phyloP scores from a whole-genome alignment of 2,329 filamentous ascomycete species.

The Paecilomyces sp. region DNA sequence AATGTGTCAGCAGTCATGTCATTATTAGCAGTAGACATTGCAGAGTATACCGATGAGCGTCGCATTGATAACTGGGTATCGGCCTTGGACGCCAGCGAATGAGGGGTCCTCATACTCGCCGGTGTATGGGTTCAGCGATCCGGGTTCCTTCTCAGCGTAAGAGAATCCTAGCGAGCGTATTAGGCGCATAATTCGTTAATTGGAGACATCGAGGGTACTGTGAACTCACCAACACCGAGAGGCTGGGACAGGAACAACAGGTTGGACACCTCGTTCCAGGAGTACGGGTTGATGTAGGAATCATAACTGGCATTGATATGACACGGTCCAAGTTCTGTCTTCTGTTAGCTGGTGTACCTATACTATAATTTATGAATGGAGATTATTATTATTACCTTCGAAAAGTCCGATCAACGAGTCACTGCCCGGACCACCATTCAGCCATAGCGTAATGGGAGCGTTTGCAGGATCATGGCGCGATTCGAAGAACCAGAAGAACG shows the following conservation, averaged over 20 bases:
- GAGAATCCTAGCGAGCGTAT: slow-evolving; percentile 22
- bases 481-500: slow-evolving; percentile 52
- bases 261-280: slow-evolving; percentile 54
- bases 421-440: slow-evolving; percentile 37
- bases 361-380: too few relatives aligned
- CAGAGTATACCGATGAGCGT: slow-evolving; percentile 32
- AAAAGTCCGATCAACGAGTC: slow-evolving; percentile 37
- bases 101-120: slow-evolving; percentile 40
- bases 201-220: neutral
- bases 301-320: slow-evolving; percentile 38
- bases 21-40: neutral
- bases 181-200: neutral
- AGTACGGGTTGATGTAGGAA: slow-evolving; percentile 49
- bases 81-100: slow-evolving; percentile 36
- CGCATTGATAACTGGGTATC: slow-evolving; percentile 45
- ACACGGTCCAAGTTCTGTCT: slow-evolving; percentile 35
- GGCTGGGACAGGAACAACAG: slow-evolving; percentile 58
- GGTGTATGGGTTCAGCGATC: slow-evolving; percentile 36
- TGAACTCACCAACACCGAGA: slow-evolving; percentile 43
- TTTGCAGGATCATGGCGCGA: slow-evolving; percentile 44
- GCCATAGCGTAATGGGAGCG: slow-evolving; percentile 35
- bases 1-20: neutral
- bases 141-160: slow-evolving; percentile 26
- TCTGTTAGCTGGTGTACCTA: neutral
- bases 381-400: slow-evolving; percentile 19